These are phyloP conservation scores for Omphalea diandra DNA, from an alignment of 441 rosid species.

Conservation along the genomic window DNA sequence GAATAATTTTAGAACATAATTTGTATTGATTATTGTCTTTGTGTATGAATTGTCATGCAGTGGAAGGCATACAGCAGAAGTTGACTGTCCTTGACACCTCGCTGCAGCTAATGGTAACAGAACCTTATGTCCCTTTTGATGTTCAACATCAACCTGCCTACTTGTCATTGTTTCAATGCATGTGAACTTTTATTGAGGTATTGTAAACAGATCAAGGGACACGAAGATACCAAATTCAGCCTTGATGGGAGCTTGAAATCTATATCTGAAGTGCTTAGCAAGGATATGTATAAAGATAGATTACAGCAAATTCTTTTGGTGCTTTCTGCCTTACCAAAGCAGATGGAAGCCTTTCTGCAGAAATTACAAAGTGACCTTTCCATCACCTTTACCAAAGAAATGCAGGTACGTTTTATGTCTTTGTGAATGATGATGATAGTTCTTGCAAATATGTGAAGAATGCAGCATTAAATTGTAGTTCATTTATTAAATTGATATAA, in stretches of 20 bases:
- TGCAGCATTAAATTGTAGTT: neutral
- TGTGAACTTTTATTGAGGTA: conserved; percentile 19
- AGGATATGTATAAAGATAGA: conserved; percentile 47
- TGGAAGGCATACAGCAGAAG: conserved; percentile 73
- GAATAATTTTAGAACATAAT: neutral
- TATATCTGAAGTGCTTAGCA: conserved; percentile 52
- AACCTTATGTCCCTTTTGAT: conserved; percentile 19
- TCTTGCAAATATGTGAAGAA: neutral
- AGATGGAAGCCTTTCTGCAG: conserved; percentile 48
- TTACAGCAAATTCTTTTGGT: conserved; percentile 42
- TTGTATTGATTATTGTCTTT: conserved; percentile 1
- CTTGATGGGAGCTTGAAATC: conserved; percentile 58
- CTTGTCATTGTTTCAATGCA: conserved; percentile 11
- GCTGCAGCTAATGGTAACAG: conserved; percentile 67
- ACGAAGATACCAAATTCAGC: conserved; percentile 56
- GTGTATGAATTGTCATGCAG: conserved; percentile 43
- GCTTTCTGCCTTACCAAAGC: conserved; percentile 55
- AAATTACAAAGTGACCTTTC: conserved; percentile 52
- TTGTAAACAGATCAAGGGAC: conserved; percentile 56
- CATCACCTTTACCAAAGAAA: conserved; percentile 47
- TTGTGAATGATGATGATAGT: neutral
- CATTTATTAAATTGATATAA: conserved; percentile 1
- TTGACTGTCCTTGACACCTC: conserved; percentile 56
- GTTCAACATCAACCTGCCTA: conserved; percentile 20
- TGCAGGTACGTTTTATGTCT: conserved; percentile 45